phyloP scores from a whole-genome alignment of 1,139 yeast genomes.

The Protomyces pachydermus region DNA sequence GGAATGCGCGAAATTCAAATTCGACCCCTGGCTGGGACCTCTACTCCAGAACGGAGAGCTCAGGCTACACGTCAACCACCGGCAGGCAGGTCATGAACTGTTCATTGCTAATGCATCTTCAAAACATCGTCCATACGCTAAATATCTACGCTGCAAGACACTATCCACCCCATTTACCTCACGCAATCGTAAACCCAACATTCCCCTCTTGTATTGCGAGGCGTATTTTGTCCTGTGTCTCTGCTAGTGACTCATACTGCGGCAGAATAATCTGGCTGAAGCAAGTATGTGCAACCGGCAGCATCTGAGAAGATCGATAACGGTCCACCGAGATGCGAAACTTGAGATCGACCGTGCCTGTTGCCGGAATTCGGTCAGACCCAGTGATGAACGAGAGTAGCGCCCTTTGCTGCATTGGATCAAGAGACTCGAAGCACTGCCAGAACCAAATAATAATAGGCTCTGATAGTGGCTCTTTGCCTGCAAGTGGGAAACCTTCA shows the following conservation, averaged over 20 bases:
- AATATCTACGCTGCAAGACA: no score
- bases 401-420: constrained; percentile 51
- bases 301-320: constrained; percentile 39
- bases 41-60: no score
- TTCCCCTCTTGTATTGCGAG: constrained; percentile 72
- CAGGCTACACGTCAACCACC: no score
- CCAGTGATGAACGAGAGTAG: constrained; percentile 79
- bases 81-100: no score
- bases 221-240: constrained; percentile 52
- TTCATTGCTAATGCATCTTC: no score
- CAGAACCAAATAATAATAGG: constrained; percentile 66
- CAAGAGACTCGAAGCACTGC: constrained; percentile 56
- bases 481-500: constrained; percentile 29
- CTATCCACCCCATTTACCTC: background rate
- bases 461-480: background rate
- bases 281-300: constrained; percentile 90
- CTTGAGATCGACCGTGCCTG: constrained; percentile 66
- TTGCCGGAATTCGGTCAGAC: constrained; percentile 85
- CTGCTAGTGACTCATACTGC: constrained; percentile 53
- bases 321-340: constrained; percentile 55
- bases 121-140: no score
- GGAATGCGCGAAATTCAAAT: no score
- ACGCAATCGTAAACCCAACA: constrained; percentile 37
- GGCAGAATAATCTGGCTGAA: constrained; percentile 81
- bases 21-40: no score